Base-by-base conservation (phyloP, 2,329 filamentous ascomycete genomes). In the Colletotrichum sp. region DNA sequence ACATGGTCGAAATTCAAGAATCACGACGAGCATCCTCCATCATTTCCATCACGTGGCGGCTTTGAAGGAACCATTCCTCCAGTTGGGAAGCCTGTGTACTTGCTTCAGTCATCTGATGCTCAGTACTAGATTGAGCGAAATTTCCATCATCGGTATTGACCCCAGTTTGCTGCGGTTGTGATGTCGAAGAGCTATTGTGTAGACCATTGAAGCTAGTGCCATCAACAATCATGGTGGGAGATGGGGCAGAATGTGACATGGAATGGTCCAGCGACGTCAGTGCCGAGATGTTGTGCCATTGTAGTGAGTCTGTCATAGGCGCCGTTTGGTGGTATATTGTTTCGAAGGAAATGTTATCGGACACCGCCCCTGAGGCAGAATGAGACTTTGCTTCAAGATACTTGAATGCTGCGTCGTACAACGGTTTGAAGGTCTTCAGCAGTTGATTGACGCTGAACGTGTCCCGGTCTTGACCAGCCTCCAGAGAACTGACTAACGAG, bases 111-210 rank as follows among this genome's bases (percentile, higher is more conserved):
- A 9, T 39, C 16, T 9, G 36, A 9, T 39, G 36, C 5, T 0
- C 8, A 39, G 8, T 18, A 18, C 16, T 9, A 9, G 36, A 39
- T 18, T 39, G 36, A 5, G 4, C 16, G 0, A 39, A 5, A 39
- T 9, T 39, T 0, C 0, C 0, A 0, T 18, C 36, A 9, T 5
- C 8, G 2, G 0, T 39, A 18, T 0, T 0, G 3, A 0, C 8
- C 16, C 8, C 16, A 9, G 36, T 39, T 1, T 1, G 36, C 8
- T 18, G 36, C 0, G 36, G 0, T 0, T 39, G 36, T 18, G 36
- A 39, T 3, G 8, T 5, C 0, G 36, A 39, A 9, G 16, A 18
- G 36, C 16, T 39, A 0, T 5, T 9, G 4, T 1, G 0, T 18
- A 18, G 16, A 5, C 2, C 36, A 39, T 2, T 5, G 36, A 39